Base-by-base conservation (phyloP, 108 stramenopile genomes). In the Skeletonema costatum region DNA sequence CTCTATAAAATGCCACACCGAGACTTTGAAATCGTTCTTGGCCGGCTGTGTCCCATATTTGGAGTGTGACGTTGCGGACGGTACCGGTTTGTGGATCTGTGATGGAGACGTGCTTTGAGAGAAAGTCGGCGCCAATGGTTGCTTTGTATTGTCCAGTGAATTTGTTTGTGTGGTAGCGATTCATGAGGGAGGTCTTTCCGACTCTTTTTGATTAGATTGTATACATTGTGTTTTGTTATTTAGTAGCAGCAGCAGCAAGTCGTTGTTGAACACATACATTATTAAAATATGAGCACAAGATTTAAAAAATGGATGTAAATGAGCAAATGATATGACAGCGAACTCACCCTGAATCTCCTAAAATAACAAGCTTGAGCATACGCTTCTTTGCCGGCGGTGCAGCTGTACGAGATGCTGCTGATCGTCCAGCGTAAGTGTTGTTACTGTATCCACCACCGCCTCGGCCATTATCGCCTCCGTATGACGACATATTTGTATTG, bases 21-120 rank as follows among this genome's bases (percentile, higher is more conserved):
- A 99, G 80, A 19, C 88, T 90, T 82, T 98, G 97, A 84, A 99
- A 99, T 56, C 98, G 86, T 86, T 99, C 99, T 80, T 96, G 98
- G 21, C 99, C 99, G 11, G 99, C 99, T 0, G 99, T 99, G 80
- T 99, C 99, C 99, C 99, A 99, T 70, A 99, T 98, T 87, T 98
- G 93, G 4, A 99, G 80, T 32, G 93, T 98, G 29, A 97, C 97
- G 67, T 89, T 77, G 10, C 86, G 75, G 39, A 82, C 77, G 29
- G 64, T 39, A 30, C 90, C 91, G 25, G 76, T 90, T 36, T 73
- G 56, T 58, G 87, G 89, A 63, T 85, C 89, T 35, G 89, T 83
- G 33, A 94, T 73, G 33, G 87, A 87, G 53, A 96, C 84, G 32
- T 98, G 96, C 72, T 98, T 98, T 59, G 90, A 86, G 30, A 97